Conservation (phyloP, 2,329 filamentous ascomycete genomes). For the Fusarium circinatum region DNA sequence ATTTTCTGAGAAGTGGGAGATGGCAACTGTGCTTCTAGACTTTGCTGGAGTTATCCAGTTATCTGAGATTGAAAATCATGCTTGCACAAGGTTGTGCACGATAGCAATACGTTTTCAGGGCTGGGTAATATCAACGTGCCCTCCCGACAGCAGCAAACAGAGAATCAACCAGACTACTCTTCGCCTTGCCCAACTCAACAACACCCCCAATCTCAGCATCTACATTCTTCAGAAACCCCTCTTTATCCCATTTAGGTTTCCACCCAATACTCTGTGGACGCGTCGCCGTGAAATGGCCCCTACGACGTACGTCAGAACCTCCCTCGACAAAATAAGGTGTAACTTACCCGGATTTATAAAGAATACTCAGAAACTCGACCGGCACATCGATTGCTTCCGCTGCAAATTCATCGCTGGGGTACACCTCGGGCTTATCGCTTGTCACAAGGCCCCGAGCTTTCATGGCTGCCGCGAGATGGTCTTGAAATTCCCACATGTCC, state of each 20-base stretch:
- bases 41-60: fast-evolving
- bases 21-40: neutral
- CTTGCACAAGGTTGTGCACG: neutral
- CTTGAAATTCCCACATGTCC: neutral
- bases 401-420: neutral
- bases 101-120: neutral
- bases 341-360: neutral
- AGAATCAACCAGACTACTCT: neutral
- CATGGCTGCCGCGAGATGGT: neutral
- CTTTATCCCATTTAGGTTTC: neutral
- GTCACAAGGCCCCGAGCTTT: neutral
- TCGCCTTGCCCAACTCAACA: neutral
- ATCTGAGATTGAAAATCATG: neutral
- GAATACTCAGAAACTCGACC: neutral
- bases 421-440: neutral
- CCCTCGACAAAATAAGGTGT: fast-evolving
- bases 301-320: neutral
- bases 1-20: too few species aligned
- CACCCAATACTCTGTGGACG: neutral
- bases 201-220: neutral
- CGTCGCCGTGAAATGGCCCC: neutral
- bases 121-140: neutral
- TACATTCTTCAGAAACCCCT: neutral
- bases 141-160: neutral
- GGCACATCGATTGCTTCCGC: neutral